Percentiles rank a stretch among this genome's conserved stretches.
These are phyloP conservation scores for Ophiostoma himal-ulmi DNA, from an alignment of 2,329 filamentous ascomycete species.

Conservation along the genomic window DNA sequence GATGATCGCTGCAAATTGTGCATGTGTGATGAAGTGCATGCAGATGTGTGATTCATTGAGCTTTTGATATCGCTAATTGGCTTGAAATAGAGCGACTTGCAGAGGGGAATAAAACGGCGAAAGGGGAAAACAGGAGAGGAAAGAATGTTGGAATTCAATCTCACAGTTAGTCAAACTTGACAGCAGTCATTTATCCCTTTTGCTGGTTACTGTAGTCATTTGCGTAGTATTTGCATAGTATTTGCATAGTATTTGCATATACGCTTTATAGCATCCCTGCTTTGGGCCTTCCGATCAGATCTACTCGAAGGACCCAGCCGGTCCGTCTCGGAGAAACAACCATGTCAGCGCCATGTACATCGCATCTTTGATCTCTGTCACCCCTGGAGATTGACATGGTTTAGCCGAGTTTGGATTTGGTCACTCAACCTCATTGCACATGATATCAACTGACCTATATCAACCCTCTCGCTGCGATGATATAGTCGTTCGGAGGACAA, in stretches of 20 bases:
- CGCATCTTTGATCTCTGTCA: not conserved
- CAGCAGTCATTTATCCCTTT: no score
- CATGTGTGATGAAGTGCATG: conserved; percentile 5
- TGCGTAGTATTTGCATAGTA: not conserved
- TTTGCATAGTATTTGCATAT: not conserved
- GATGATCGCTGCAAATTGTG: conserved; percentile 4
- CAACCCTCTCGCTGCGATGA: not conserved
- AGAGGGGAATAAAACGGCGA: no score
- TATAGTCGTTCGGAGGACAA: not conserved
- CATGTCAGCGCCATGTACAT: not conserved
- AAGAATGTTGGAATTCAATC: no score
- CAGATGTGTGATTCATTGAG: not conserved
- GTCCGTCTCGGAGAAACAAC: not conserved
- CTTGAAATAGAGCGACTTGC: no score
- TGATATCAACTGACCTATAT: not conserved
- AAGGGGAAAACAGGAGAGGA: no score
- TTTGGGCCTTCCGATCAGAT: not conserved
- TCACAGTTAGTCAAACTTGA: no score
- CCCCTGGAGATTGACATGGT: not conserved
- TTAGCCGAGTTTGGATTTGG: not conserved
- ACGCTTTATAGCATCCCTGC: not conserved
- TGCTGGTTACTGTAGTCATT: no score
- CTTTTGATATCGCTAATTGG: no score
- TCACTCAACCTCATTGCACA: not conserved
- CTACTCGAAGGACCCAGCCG: not conserved